Conservation (phyloP, 257 asterid genomes). For the Jasminum sambac region DNA sequence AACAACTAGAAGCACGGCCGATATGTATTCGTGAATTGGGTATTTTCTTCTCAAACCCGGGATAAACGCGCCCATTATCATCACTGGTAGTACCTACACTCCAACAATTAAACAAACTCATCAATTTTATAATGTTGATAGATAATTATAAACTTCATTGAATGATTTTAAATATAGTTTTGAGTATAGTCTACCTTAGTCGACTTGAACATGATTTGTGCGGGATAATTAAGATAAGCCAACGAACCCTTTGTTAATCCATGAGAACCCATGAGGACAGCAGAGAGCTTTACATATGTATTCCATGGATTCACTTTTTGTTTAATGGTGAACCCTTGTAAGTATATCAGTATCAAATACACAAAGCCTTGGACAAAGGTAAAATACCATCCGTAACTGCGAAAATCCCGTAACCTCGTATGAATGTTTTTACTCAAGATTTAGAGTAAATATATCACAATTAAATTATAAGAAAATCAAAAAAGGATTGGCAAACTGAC, state of each 20-base stretch:
- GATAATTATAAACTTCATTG: background rate
- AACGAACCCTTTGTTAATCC: constrained; percentile 91
- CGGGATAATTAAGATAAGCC: constrained; percentile 92
- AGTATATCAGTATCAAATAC: constrained; percentile 62
- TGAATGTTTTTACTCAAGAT: background rate
- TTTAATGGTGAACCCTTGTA: constrained; percentile 88
- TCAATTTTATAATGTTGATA: background rate
- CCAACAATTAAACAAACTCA: constrained; percentile 24
- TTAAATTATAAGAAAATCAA: background rate
- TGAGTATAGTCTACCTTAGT: constrained; percentile 60
- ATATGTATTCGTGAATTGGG: constrained; percentile 72
- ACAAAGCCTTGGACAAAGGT: constrained; percentile 94
- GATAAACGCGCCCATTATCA: constrained; percentile 95
- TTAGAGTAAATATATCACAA: background rate
- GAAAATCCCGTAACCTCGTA: constrained; percentile 8
- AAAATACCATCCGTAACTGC: constrained; percentile 95
- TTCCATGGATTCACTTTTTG: constrained; percentile 98
- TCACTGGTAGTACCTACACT: constrained; percentile 77
- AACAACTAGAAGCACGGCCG: constrained; percentile 67
- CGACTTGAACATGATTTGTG: constrained; percentile 95
- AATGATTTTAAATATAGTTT: background rate
- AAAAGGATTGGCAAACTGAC: constrained; percentile 24
- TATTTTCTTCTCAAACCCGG: constrained; percentile 93
- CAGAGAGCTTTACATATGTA: constrained; percentile 82
- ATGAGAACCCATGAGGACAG: constrained; percentile 94